These are phyloP conservation scores for Ceratocystis lukuohia DNA, from an alignment of 2,329 filamentous ascomycete species.

Conservation along the genomic window DNA sequence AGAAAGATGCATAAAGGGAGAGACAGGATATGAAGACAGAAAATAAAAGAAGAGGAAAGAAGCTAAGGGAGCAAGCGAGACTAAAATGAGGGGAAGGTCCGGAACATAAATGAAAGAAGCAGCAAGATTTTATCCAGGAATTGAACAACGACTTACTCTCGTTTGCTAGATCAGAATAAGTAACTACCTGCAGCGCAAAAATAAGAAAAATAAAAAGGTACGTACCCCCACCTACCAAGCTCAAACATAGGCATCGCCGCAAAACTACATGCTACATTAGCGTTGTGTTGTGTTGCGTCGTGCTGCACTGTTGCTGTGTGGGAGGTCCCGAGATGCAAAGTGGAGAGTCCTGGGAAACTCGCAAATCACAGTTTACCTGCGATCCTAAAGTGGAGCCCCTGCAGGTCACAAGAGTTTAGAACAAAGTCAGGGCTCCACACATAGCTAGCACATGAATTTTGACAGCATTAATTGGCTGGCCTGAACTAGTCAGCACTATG, in stretches of 20 bases:
- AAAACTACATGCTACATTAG: not conserved
- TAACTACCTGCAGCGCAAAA: not conserved
- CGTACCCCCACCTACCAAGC: not conserved
- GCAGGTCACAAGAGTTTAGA: not conserved
- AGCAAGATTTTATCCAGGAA: not conserved
- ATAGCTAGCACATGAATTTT: no score
- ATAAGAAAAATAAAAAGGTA: not conserved
- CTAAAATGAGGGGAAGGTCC: not conserved
- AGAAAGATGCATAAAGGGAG: not conserved
- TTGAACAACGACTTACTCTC: not conserved
- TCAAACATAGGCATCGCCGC: not conserved
- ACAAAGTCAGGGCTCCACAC: not conserved
- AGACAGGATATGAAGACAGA: not conserved
- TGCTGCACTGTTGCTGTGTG: not conserved
- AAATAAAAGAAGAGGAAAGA: not conserved
- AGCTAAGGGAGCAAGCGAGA: not conserved
- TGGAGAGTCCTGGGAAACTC: not conserved
- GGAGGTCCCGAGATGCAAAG: conserved; percentile 2
- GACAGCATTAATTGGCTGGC: not conserved
- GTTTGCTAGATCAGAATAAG: not conserved
- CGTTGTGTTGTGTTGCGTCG: no score
- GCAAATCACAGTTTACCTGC: not conserved
- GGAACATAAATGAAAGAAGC: not conserved
- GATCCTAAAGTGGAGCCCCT: not conserved
- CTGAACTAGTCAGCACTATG: no score